phyloP scores from a whole-genome alignment of 805 yeast genomes.

The Teunomyces panamensis region DNA sequence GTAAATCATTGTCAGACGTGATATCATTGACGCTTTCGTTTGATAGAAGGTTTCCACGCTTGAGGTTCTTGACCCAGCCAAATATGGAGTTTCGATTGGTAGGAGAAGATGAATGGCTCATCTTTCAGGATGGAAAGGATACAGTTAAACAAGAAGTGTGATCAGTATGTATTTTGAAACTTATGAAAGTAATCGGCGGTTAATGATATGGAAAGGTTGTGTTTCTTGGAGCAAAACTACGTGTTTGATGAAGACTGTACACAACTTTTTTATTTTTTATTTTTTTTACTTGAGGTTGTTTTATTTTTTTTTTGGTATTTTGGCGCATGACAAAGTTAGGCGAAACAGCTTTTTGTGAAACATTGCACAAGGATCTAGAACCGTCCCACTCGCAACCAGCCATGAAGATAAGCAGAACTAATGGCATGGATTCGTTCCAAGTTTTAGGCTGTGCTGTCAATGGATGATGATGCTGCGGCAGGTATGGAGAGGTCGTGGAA shows the following conservation, averaged over 20 bases:
- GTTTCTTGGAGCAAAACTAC: not conserved
- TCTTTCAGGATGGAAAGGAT: conserved; percentile 7
- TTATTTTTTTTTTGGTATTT: not conserved
- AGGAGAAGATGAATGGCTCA: conserved; percentile 40
- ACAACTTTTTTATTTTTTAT: not conserved
- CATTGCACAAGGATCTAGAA: not conserved
- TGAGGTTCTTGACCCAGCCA: conserved; percentile 46
- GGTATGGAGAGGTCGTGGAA: no score
- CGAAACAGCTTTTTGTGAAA: not conserved
- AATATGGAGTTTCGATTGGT: conserved; percentile 37
- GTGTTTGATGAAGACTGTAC: not conserved
- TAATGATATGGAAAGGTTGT: not conserved
- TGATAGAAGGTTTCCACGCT: conserved; percentile 33
- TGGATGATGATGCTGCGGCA: no score
- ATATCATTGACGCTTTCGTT: conserved; percentile 39
- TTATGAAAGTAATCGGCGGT: not conserved
- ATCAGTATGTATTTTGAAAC: not conserved
- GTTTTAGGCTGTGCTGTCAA: no score
- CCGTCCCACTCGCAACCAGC: not conserved
- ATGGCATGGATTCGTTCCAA: no score
- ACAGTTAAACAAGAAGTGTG: not conserved
- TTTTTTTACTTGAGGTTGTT: not conserved
- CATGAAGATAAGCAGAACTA: no score
- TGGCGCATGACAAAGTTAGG: not conserved
- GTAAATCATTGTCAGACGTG: conserved; percentile 17